Evolutionary conservation across 78 protist genomes (phyloP).

Genomic region (Dictyostelium capitatum): DNA sequence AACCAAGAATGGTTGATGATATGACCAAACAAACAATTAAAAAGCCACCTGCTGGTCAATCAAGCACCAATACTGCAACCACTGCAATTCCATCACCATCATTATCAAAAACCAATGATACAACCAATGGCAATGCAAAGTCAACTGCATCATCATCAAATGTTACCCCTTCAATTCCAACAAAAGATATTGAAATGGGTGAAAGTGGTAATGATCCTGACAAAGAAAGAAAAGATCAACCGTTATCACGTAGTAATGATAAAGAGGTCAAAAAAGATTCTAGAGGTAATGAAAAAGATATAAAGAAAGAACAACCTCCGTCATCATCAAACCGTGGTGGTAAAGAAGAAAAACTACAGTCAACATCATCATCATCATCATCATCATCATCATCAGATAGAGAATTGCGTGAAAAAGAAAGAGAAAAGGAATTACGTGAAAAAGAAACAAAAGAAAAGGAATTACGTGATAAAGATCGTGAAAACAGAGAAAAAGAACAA

Average conservation of each 20-base stretch:
- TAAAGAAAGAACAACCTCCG: not conserved
- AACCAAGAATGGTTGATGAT: conserved; percentile 36
- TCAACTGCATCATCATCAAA: not conserved
- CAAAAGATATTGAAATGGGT: conserved; percentile 9
- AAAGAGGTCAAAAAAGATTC: not conserved
- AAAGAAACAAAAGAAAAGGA: not conserved
- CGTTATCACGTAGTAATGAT: no score
- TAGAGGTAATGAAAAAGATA: not conserved
- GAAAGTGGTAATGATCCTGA: not conserved
- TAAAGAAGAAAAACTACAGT: no score
- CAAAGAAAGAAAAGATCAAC: not conserved
- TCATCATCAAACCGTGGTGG: no score
- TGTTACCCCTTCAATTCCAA: not conserved
- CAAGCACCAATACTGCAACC: not conserved
- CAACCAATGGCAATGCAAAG: not conserved
- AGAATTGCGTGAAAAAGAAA: not conserved
- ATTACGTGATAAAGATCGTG: not conserved
- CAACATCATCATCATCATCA: not conserved
- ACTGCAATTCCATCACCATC: not conserved
- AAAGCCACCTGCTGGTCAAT: not conserved
- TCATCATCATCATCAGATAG: not conserved
- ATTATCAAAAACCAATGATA: not conserved
- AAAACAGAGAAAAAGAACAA: not conserved
- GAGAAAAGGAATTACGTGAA: not conserved
- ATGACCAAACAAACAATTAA: not conserved